Percentiles rank a stretch among this genome's conserved stretches.
Conservation (phyloP, 1,284 basidiomycete species). For the Phaffia rhodozyma region DNA sequence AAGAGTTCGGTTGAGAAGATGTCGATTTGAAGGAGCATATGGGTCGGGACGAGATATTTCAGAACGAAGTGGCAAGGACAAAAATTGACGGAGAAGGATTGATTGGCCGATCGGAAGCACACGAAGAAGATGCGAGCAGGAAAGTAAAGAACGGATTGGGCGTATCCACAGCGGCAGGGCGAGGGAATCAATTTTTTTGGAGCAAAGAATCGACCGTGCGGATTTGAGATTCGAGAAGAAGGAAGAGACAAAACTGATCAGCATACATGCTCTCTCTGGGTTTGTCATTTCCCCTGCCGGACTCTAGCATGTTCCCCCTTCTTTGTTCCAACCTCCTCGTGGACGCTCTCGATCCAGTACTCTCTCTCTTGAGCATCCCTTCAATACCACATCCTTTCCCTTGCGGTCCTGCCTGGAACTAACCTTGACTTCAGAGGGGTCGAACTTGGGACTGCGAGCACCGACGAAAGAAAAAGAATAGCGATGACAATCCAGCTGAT, state of each 20-base stretch:
- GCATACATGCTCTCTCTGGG: no score
- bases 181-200: no score
- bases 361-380: background rate
- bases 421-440: slow-evolving; percentile 38
- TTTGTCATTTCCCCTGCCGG: background rate
- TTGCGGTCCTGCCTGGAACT: background rate
- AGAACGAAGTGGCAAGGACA: background rate
- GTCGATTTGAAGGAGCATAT: background rate
- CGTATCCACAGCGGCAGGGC: background rate
- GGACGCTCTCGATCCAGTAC: background rate
- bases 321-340: background rate
- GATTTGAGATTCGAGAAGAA: background rate
- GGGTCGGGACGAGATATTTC: background rate
- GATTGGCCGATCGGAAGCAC: background rate
- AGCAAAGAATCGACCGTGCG: background rate
- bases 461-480: background rate
- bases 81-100: background rate
- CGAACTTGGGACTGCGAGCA: slow-evolving; percentile 34
- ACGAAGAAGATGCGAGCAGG: background rate
- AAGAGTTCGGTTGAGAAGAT: background rate
- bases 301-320: background rate
- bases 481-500: background rate
- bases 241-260: no score
- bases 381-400: background rate
- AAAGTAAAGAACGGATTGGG: background rate